Percentiles rank a stretch among this genome's conserved stretches.
Conservation (phyloP, 202 grass and related monocot genomes). For the Schoenoplectus tabernaemontani region DNA sequence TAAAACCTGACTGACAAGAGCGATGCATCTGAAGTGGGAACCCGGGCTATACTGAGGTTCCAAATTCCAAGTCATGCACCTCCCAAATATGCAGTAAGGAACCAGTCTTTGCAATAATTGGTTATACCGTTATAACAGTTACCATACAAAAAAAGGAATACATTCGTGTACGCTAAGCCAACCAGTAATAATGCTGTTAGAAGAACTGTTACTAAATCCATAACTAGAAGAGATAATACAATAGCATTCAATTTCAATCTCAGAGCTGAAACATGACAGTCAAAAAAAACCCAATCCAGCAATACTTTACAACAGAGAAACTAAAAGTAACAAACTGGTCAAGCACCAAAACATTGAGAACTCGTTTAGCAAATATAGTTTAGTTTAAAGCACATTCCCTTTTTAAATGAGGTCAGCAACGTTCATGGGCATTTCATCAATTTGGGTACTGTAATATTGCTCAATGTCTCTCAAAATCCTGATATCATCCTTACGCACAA, state of each 20-base stretch:
- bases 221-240: slow-evolving; percentile 2
- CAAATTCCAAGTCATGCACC: neutral
- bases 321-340: neutral
- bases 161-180: neutral
- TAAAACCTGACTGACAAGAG: neutral
- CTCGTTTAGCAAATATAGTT: neutral
- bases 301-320: slow-evolving; percentile 1
- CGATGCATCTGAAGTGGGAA: neutral
- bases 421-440: slow-evolving; percentile 99
- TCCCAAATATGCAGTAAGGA: neutral
- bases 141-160: neutral
- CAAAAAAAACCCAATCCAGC: slow-evolving; percentile 5
- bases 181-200: slow-evolving; percentile 3
- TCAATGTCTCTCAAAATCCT: slow-evolving; percentile 92
- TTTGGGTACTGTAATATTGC: slow-evolving; percentile 97
- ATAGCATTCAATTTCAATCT: slow-evolving; percentile 11
- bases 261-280: neutral
- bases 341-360: neutral
- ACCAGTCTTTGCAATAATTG: neutral
- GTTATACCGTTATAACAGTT: neutral
- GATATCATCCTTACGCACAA: slow-evolving; percentile 95
- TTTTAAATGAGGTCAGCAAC: slow-evolving; percentile 90
- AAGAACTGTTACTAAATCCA: slow-evolving; percentile 9
- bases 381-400: slow-evolving; percentile 13
- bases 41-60: neutral